Evolutionary conservation across 75 land plant species (phyloP), one percentile per base, ranked within the genome.

Genomic region (Chamaecyparis obtusa): DNA sequence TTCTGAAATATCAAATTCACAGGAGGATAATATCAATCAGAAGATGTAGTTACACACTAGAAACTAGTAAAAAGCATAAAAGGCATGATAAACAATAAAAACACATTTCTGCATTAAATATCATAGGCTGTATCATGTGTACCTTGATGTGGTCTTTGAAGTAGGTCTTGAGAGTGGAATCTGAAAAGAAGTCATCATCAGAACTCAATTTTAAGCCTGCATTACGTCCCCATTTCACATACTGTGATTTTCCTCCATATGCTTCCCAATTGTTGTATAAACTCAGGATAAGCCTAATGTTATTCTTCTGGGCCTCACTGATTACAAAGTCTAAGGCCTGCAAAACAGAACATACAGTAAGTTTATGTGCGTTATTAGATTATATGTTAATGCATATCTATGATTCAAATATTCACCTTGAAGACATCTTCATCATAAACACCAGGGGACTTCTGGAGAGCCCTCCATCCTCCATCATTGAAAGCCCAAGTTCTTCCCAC

Each of bases 401-500:
- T 74, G n/a, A 57, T 32, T 71, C 11, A 11, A 32, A 30, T 16
- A 19, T 33, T 78, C 43, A 93, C 99, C 99, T 97, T 89, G 90
- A 97, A 97, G 16, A 97, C 99, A 14, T 92, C 88, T 84, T 97
- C 99, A 75, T 97, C 99, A 74, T 97, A 97, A 71, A 91, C 94
- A 19, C 96, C 93, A 27, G 97, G 99, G 35, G 94, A 91, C 36
- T 87, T 92, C 92, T 97, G 99, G 87, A 97, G 93, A 77, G 99
- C 99, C 76, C 94, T 88, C 93, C 96, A 95, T 37, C 94, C 94
- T 46, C 97, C 99, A 87, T 97, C 98, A 82, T 93, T 94, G 91
- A 97, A 97, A 85, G 96, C 98, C 99, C 99, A 97, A 37, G 99
- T 97, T 85, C 98, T 87, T 82, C 92, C 93, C 30, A 97, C 98